A percentile compares a stretch with the other conserved stretches of the same genome.
phyloP scores from a whole-genome alignment of 2,329 filamentous ascomycete genomes.

The Ophiosphaerella korrae region DNA sequence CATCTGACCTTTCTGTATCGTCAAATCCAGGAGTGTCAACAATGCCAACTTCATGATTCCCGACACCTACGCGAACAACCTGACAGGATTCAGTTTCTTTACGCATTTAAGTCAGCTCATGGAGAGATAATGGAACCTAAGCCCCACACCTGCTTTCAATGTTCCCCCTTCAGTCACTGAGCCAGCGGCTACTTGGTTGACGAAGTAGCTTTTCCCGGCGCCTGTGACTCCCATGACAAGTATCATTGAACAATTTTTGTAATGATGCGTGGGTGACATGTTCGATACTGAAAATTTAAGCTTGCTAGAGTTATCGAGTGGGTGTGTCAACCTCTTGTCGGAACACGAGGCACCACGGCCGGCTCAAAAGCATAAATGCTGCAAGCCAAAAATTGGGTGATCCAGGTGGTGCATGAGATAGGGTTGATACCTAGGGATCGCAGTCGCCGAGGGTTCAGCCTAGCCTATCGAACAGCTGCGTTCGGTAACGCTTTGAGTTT shows the following conservation, averaged over 20 bases:
- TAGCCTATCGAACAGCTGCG: too few relatives aligned
- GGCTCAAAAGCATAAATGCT: too few relatives aligned
- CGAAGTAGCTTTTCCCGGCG: conserved; percentile 39
- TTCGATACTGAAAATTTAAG: neutral
- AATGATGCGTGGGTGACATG: neutral
- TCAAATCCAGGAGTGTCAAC: conserved; percentile 57
- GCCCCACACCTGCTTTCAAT: conserved; percentile 1
- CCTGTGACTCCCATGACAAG: conserved; percentile 40
- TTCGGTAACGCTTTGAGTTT: too few relatives aligned
- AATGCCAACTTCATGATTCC: conserved; percentile 21
- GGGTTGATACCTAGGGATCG: too few relatives aligned
- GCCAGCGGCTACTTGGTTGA: conserved; percentile 26
- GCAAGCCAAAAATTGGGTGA: too few relatives aligned
- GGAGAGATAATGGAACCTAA: neutral
- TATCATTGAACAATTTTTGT: conserved; percentile 22
- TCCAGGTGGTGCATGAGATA: too few relatives aligned
- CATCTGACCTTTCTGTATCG: conserved; percentile 51
- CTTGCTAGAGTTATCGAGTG: too few relatives aligned
- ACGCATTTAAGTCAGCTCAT: neutral
- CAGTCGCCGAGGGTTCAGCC: too few relatives aligned
- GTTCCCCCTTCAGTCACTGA: conserved; percentile 5
- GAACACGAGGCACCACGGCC: too few relatives aligned
- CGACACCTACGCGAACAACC: conserved; percentile 16
- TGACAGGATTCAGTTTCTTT: conserved; percentile 4
- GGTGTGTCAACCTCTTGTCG: too few relatives aligned